Base-by-base conservation (phyloP, 164 flowering plant genomes). In the Vitis rupestris region DNA sequence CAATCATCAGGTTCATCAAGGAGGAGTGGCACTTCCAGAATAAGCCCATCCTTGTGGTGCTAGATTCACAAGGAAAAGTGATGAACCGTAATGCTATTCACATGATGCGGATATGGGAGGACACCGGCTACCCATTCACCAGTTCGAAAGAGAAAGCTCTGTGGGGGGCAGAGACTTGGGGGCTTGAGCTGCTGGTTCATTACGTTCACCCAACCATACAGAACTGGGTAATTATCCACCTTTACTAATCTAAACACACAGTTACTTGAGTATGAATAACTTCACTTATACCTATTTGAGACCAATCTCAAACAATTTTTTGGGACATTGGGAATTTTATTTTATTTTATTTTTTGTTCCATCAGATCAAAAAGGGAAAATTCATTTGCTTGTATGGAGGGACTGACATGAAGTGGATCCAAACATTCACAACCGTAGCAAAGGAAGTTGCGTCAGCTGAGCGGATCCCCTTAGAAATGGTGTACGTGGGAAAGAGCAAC, bases 51-150 rank as follows among this genome's bases (percentile, higher is more conserved):
- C 77, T 86, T 0, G 89, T 81, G 61, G 87, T 84, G 29, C 63
- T 86, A 23, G 84, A 84, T 72, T 79, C 87, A 9, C 85, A 77
- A 68, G 84, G 87, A 3, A 77, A 16, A 65, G 83, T 82, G 4
- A 77, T 66, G 17, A 66, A 65, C 64, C 81, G 76, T n/a, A 83
- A 85, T 70, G 87, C 87, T 3, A 57, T 80, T 30, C 87, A 82
- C 76, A 82, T 83, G 87, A 85, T 85, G 81, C 80, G 85, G 83
- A 82, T 83, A 68, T 85, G 89, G 89, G 85, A 82, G 59, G 76
- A 74, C 70, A 48, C 13, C 29, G 85, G 85, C 10, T 83, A 80
- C 72, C 87, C 85, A 66, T 86, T 86, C 74, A 79, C 87, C 16
- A 80, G 72, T 66, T 0, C 11, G 37, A 77, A 74, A 57, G 89